These are phyloP conservation scores for Infundibulicybe gibba DNA, from an alignment of 768 basidiomycete genomes.

Conservation along the genomic window DNA sequence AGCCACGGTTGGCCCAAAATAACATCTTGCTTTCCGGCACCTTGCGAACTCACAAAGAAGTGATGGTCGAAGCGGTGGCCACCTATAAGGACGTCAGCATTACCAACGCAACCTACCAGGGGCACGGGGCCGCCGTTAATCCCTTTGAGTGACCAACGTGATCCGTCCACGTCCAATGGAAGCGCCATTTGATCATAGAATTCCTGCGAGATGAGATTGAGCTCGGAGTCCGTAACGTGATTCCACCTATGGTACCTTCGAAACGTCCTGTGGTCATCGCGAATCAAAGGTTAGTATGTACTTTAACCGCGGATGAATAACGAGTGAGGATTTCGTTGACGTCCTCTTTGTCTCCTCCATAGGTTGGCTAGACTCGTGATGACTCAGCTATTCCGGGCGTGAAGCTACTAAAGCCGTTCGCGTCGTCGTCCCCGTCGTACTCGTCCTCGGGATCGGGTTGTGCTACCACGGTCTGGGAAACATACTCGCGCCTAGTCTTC, in stretches of 20 bases:
- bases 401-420: conserved; percentile 2
- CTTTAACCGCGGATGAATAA: too few relatives aligned
- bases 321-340: too few relatives aligned
- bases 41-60: conserved; percentile 13
- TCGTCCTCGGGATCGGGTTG: neutral
- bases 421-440: neutral
- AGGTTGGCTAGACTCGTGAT: too few relatives aligned
- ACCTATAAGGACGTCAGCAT: conserved; percentile 11
- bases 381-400: conserved; percentile 3
- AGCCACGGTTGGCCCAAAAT: conserved; percentile 20
- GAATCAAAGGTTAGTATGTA: too few relatives aligned
- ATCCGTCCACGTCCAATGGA: conserved; percentile 15
- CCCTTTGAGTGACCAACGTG: conserved; percentile 19
- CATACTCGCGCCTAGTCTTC: conserved; percentile 7
- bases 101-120: conserved; percentile 11
- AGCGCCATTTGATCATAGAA: conserved; percentile 4
- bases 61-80: conserved; percentile 20
- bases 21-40: conserved; percentile 8
- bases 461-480: neutral
- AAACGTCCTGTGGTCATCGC: too few relatives aligned
- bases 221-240: too few relatives aligned
- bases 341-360: too few relatives aligned
- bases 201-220: too few relatives aligned
- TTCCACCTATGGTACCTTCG: too few relatives aligned
- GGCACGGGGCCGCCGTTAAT: conserved; percentile 5